A percentile compares a stretch with the other conserved stretches of the same genome.
Conservation (phyloP, 192 early-diverging fungal genomes). For the Linnemannia zychae region DNA sequence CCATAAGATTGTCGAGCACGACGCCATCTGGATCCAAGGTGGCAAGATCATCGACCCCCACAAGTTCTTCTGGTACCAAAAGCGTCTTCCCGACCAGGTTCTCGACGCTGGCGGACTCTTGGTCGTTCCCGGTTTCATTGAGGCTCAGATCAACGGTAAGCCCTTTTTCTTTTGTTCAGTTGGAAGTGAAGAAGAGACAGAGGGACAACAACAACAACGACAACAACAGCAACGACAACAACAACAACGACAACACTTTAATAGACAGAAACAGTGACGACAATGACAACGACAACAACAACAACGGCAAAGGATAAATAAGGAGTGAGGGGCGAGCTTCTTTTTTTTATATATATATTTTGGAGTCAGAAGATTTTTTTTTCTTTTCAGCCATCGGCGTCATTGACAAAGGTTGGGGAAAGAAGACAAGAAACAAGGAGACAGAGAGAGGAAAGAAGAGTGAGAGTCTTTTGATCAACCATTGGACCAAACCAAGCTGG, state of each 20-base stretch:
- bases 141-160: slow-evolving; percentile 83
- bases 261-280: not conserved
- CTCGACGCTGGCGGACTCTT: slow-evolving; percentile 81
- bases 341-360: not conserved
- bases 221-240: not conserved
- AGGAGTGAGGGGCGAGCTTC: not conserved
- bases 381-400: not conserved
- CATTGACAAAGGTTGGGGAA: slow-evolving; percentile 2
- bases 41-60: slow-evolving; percentile 86
- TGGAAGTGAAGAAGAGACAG: not conserved
- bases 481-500: slow-evolving; percentile 1
- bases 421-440: not conserved
- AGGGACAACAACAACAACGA: not conserved
- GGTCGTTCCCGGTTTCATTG: slow-evolving; percentile 85
- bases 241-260: not conserved
- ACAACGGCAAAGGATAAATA: slow-evolving; percentile 3
- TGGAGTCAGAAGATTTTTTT: slow-evolving; percentile 12
- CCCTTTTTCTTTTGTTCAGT: not conserved
- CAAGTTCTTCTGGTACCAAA: slow-evolving; percentile 76
- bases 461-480: slow-evolving; percentile 7
- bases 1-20: slow-evolving; percentile 80
- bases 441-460: not conserved
- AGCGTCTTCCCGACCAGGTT: slow-evolving; percentile 72
- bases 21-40: slow-evolving; percentile 78
- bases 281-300: not conserved